These are phyloP conservation scores for Grosmannia huntii DNA, from an alignment of 2,329 filamentous ascomycete genomes.

Conservation along the genomic window DNA sequence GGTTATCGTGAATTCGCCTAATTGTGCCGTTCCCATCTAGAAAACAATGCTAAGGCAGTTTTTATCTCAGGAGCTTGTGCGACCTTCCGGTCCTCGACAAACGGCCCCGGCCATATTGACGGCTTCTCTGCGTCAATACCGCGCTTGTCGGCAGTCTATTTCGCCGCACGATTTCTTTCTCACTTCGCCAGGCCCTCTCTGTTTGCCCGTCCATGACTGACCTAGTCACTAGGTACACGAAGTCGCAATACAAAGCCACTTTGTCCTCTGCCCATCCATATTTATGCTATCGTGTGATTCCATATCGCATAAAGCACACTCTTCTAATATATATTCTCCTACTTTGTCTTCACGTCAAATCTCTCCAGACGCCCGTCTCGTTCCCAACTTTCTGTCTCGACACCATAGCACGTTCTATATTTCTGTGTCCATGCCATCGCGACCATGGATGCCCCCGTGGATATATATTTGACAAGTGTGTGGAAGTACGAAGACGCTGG, in stretches of 20 bases:
- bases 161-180: too few relatives aligned
- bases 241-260: too few relatives aligned
- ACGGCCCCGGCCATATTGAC: background rate
- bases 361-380: background rate
- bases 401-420: too few relatives aligned
- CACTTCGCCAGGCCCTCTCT: background rate
- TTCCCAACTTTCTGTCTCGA: background rate
- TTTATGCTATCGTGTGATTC: too few relatives aligned
- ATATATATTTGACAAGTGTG: slow-evolving; percentile 16
- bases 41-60: background rate
- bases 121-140: background rate
- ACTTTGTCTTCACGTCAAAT: background rate
- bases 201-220: background rate
- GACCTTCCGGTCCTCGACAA: background rate
- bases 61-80: background rate
- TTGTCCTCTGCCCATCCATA: too few relatives aligned
- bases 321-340: background rate
- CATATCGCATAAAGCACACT: too few relatives aligned
- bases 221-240: too few relatives aligned
- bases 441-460: slow-evolving; percentile 6
- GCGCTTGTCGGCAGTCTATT: background rate
- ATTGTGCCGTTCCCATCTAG: background rate
- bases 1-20: too few relatives aligned
- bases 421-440: too few relatives aligned
- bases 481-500: slow-evolving; percentile 16